Evolutionary conservation across 306 rosid genomes (phyloP), one percentile per base, ranked within the genome.

Genomic region (Castanopsis chinensis): DNA sequence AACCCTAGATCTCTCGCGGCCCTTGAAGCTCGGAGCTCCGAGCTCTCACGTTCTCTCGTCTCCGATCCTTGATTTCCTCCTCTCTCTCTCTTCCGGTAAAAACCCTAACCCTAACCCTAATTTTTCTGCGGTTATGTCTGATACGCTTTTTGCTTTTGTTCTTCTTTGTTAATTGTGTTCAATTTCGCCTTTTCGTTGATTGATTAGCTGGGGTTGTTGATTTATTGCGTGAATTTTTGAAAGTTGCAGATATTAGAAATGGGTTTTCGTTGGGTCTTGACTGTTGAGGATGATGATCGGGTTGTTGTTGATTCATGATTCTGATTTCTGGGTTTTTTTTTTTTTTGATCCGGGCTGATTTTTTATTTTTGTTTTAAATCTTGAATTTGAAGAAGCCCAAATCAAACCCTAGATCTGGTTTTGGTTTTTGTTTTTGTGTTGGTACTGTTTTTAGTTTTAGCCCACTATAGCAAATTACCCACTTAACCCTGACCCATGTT

Each of bases 1-100:
- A 89, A 88, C 93, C 97, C 91, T 91, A 88, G 90, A 87, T 92
- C 97, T 82, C 83, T 20, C 85, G 76, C 91, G 28, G 23, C 63
- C 73, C 59, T 65, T 21, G 79, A 20, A 74, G 80, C 92, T 77
- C 92, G 81, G 87, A 49, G 41, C 83, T 61, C 84, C 78, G 90
- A 76, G 76, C 86, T 82, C 71, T 41, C 45, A 41, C 12, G 12
- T 76, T 60, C 37, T 30, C 21, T 76, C 75, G 37, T 49, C 56
- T 13, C 63, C 60, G 77, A 69, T 86, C 77, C 33, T 33, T 54
- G 64, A 52, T 74, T 53, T 70, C 63, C 13, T 28, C 75, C 27
- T 51, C 32, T 35, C 32, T 76, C 28, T 72, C 4, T 21, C 51
- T 6, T 43, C 75, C 19, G 90, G 91, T 89, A 83, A 71, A 77